Conservation (phyloP, 2,329 filamentous ascomycete species). For the Claviceps purpurea region DNA sequence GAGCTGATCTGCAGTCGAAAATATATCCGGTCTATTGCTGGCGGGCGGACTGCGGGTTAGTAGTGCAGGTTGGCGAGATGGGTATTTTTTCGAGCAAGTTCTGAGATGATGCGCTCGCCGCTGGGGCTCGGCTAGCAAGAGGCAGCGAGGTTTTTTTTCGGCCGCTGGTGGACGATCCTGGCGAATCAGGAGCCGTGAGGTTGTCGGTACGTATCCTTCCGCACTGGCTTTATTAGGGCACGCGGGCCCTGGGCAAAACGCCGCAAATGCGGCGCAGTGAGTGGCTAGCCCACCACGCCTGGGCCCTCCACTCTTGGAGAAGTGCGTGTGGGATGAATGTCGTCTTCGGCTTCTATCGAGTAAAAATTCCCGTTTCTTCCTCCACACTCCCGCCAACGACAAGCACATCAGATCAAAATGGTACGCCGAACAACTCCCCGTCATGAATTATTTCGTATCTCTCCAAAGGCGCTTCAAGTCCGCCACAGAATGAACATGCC, state of each 20-base stretch:
- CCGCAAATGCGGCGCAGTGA: neutral
- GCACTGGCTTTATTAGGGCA: constrained; percentile 25
- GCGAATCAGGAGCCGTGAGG: constrained; percentile 23
- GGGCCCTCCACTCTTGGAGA: neutral
- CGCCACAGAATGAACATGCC: neutral
- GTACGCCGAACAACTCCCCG: constrained; percentile 16
- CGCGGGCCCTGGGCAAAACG: constrained; percentile 23
- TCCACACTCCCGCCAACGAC: constrained; percentile 25
- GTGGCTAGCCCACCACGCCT: constrained; percentile 6
- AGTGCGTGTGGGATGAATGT: constrained; percentile 8
- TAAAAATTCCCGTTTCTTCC: constrained; percentile 19
- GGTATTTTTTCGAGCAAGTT: constrained; percentile 20
- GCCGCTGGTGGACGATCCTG: constrained; percentile 18
- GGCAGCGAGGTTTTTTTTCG: constrained; percentile 13
- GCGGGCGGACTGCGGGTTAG: constrained; percentile 23
- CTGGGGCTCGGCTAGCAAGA: constrained; percentile 5
- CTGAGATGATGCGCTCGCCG: constrained; percentile 17
- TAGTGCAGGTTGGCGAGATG: constrained; percentile 25
- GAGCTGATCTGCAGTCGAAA: constrained; percentile 29
- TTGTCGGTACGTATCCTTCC: constrained; percentile 15
- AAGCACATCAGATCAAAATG: constrained; percentile 31
- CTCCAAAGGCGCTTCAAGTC: neutral
- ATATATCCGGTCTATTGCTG: constrained; percentile 20
- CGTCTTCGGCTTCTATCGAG: constrained; percentile 15
- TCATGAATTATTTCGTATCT: neutral